Base-by-base conservation (phyloP, 2,329 filamentous ascomycete genomes). In the Ophiostoma australiae region DNA sequence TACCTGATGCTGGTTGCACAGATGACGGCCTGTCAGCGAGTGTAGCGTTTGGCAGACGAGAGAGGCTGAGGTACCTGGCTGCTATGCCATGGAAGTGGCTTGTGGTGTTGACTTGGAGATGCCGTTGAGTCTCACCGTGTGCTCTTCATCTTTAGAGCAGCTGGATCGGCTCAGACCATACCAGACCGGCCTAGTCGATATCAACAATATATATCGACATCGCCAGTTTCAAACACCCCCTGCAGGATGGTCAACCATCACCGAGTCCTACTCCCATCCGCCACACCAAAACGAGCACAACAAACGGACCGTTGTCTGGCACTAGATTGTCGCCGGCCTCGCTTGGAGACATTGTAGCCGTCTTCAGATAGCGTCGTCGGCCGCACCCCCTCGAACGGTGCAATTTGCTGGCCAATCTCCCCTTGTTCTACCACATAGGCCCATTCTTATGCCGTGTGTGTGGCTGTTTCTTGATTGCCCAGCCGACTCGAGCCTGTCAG, bases 241-340 rank as follows among this genome's bases (percentile, higher is more conserved):
- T 58, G 52, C 52, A 27, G 10, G 1, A 15, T 27, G 15, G 23
- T 27, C 10, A 27, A 13, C 52, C 52, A 13, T 58, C 52, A 58
- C 52, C 2, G 17, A 15, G 6, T 48, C 17, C 44, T 48, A 20
- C 44, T 39, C 37, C 13, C 41, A 17, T 20, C 41, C 41, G 15
- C 41, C 13, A 44, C 37, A 7, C 15, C 41, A 44, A 15, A 11
- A 39, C 41, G 15, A 41, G 39, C 17, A 48, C 20, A 20, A n/a
- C 44, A 58, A 58, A 31, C 52, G 52, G 52, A 13, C 52, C 52
- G 52, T 58, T 58, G 52, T 58, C 23, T 58, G 52, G 52, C 52
- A 27, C 52, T 58, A 23, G 52, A 58, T 10, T 27, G 20, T 58
- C 52, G 23, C 52, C 52, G 52, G 52, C 8, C n/a, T 58, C 52